Evolutionary conservation across 2,329 filamentous ascomycete genomes (phyloP).

Genomic region (Coniosporium tulheliwenetii): DNA sequence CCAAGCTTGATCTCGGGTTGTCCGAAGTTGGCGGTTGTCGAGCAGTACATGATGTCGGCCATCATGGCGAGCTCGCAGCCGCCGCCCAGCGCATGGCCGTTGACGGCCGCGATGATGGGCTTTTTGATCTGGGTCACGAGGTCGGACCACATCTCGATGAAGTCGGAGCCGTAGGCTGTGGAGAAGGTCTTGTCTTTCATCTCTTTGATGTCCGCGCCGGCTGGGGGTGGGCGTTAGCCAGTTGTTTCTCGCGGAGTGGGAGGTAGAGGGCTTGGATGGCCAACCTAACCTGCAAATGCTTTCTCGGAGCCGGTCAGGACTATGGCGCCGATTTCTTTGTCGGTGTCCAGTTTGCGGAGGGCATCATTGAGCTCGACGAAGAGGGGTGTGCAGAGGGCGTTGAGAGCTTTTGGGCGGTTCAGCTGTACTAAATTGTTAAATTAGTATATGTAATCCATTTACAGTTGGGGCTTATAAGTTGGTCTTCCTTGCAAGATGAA

Average conservation of each 20-base stretch:
- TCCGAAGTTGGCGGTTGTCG: slow-evolving; percentile 72
- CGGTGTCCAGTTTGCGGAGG: slow-evolving; percentile 52
- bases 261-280: slow-evolving; percentile 2
- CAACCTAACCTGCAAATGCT: slow-evolving; percentile 53
- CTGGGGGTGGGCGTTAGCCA: slow-evolving; percentile 19
- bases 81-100: slow-evolving; percentile 85
- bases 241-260: background rate
- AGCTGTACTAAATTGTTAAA: slow-evolving; percentile 52
- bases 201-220: slow-evolving; percentile 97
- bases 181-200: slow-evolving; percentile 90
- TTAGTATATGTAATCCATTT: background rate
- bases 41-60: slow-evolving; percentile 91
- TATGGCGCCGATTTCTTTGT: slow-evolving; percentile 57
- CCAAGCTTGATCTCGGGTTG: slow-evolving; percentile 96
- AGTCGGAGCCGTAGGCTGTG: slow-evolving; percentile 72
- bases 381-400: slow-evolving; percentile 80
- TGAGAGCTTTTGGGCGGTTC: slow-evolving; percentile 87
- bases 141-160: slow-evolving; percentile 89
- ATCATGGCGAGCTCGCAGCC: slow-evolving; percentile 96
- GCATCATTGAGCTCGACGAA: slow-evolving; percentile 80
- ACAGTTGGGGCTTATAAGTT: background rate
- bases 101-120: slow-evolving; percentile 85
- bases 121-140: slow-evolving; percentile 77
- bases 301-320: slow-evolving; percentile 77
- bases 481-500: background rate